Base-by-base conservation (phyloP, 495 filamentous ascomycete species). In the Annulohypoxylon nitens region DNA sequence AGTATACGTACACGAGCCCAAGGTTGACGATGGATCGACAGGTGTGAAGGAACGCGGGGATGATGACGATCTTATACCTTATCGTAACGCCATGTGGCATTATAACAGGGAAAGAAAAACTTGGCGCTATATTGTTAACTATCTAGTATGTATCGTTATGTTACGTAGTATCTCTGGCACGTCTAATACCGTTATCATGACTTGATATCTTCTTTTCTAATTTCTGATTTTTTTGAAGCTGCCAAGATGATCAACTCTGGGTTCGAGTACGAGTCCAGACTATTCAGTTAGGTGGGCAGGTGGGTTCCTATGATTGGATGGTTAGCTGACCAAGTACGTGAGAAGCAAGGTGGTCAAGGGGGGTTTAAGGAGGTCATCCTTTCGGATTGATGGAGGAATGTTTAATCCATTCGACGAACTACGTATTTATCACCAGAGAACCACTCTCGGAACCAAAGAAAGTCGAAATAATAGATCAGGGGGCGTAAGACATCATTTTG, bases 61-160 rank as follows among this genome's bases (percentile, higher is more conserved):
- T 23, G 25, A 18, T 23, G 71, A 36, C 26, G 67, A 70, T 67
- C 62, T 67, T 67, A 41, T 64, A 54, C 58, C 61, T 16, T 60
- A 57, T 43, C 50, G 57, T 34, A 34, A 0, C 25, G 43, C 71
- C 71, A 74, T 74, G 71, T 74, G 71, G 71, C 66, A 66, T 61
- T 51, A 34, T 18, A 51, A 25, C 41, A 70, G 67, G 67, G 63
- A 70, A 59, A 30, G 59, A 69, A 57, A 57, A 57, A 16, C 59
- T 51, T 33, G 57, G 10, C 34, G 47, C 47, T 43, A 61, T 45
- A 45, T 20, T 6, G 43, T 43, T 39, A 9, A 9, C 30, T 30
- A 9, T 0, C 30, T 30, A 39, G 37, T 39, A 10, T 39, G 41
- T 14, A 45, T n/a, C 16, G 26, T 20, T 41, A 58, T 63, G 12